Evolutionary conservation across 140 eudicot species (phyloP).

Genomic region (Flaveria floridana): DNA sequence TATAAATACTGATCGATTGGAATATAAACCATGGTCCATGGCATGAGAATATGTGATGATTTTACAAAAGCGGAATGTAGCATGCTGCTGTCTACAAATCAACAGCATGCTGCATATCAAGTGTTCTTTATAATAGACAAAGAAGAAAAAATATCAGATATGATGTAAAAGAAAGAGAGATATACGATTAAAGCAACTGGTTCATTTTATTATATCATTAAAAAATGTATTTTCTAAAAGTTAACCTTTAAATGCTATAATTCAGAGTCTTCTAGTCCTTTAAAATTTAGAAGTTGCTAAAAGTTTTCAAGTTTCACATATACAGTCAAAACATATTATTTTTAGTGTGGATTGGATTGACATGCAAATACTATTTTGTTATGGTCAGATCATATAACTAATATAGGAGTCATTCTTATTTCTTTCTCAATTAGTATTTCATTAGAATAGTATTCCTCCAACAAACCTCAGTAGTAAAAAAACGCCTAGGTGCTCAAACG

Average conservation of each 20-base stretch:
- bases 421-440: not conserved
- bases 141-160: not conserved
- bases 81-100: not conserved
- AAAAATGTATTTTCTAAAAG: not conserved
- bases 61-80: not conserved
- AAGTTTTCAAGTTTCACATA: not conserved
- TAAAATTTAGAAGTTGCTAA: not conserved
- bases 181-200: not conserved
- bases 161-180: not conserved
- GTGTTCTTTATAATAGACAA: not conserved
- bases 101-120: not conserved
- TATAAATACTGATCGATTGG: not conserved
- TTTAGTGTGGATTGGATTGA: not conserved
- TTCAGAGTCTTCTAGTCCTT: not conserved
- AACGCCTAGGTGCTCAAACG: not conserved
- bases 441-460: not conserved
- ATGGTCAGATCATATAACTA: not conserved
- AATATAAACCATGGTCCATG: not conserved
- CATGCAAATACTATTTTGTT: not conserved
- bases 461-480: not conserved
- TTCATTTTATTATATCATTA: not conserved
- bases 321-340: not conserved
- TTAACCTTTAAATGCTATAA: not conserved
- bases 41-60: not conserved
- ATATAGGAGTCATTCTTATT: too few species aligned